phyloP scores from a whole-genome alignment of 306 rosid genomes.

The Amphicarpaea edgeworthii region DNA sequence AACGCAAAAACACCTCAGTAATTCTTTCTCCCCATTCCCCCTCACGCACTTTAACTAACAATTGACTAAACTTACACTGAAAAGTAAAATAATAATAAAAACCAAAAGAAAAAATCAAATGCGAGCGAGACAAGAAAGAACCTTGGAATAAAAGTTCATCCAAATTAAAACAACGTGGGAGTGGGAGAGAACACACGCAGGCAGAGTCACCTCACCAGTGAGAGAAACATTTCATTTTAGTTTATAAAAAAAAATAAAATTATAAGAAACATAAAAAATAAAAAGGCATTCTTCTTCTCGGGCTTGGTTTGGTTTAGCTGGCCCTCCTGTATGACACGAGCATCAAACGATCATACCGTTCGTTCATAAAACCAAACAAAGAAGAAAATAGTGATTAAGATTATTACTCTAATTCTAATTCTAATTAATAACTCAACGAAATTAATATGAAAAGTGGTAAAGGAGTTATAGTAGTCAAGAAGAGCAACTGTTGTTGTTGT shows the following conservation, averaged over 20 bases:
- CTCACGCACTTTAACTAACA: not conserved
- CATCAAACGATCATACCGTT: slow-evolving; percentile 51
- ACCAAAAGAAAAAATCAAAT: slow-evolving; percentile 31
- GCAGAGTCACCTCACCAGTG: slow-evolving; percentile 39
- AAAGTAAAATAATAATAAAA: too few species aligned
- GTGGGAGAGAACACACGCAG: not conserved
- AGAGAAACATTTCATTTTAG: slow-evolving; percentile 41
- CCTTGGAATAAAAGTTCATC: slow-evolving; percentile 51
- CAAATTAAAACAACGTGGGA: slow-evolving; percentile 46
- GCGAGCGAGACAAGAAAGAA: slow-evolving; percentile 8
- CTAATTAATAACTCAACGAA: slow-evolving; percentile 38
- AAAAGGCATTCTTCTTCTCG: slow-evolving; percentile 19
- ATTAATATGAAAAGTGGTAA: slow-evolving; percentile 79
- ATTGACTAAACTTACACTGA: slow-evolving; percentile 23
- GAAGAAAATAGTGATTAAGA: slow-evolving; percentile 33
- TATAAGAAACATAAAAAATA: slow-evolving; percentile 18
- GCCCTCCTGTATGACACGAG: slow-evolving; percentile 55
- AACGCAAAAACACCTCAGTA: slow-evolving; percentile 36
- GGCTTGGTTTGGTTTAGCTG: slow-evolving; percentile 38
- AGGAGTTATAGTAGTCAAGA: slow-evolving; percentile 66
- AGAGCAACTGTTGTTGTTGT: slow-evolving; percentile 59
- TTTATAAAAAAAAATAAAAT: not conserved
- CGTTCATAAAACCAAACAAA: slow-evolving; percentile 44
- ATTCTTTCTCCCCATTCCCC: slow-evolving; percentile 33
- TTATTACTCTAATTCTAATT: not conserved